Evolutionary conservation across 1,284 basidiomycete genomes (phyloP), one percentile per base, ranked within the genome.

Genomic region (Austropuccinia psidii): DNA sequence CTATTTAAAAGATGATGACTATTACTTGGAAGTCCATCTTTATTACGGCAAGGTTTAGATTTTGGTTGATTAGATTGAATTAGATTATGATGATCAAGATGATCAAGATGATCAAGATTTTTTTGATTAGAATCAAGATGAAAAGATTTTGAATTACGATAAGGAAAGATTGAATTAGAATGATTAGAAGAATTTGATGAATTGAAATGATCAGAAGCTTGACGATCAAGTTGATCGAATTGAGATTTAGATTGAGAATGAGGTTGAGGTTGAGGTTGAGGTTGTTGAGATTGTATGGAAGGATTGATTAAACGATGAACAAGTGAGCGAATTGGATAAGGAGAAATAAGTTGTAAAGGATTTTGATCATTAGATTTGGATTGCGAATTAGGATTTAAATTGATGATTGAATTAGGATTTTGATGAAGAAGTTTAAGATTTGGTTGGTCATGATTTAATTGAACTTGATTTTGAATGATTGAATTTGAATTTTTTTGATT

Each of bases 1-100:
- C 72, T 73, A 27, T 73, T 73, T n/a, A 73, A 35, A 24, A 73
- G 72, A 55, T 73, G 72, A 57, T 73, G 72, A 35, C 72, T 73
- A 33, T 73, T 73, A 43, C 72, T 73, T 11, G 72, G 72, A 2
- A 73, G 50, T 27, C 72, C 72, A 58, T 73, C 72, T 29, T 66
- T 73, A 19, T 8, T 73, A 33, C 69, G 69, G 45, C 33, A 24
- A n/a, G 69, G 29, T 15, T 27, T 24, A 11, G 60, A 55, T 47
- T 33, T 41, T 9, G 64, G 41, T 37, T 67, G 64, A 35, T 31
- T 35, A 31, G 21, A 27, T 17, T 19, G 37, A 29, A 27, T 29
- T 52, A 31, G n/a, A 31, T 21, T 27, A 49, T 11, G 31, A 8
- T n/a, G 49, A 9, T 9, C 43, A 11, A 11, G 43, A 11, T 45